These are phyloP conservation scores for Apiotrichum gracile DNA, from an alignment of 1,284 basidiomycete genomes.

Conservation along the genomic window DNA sequence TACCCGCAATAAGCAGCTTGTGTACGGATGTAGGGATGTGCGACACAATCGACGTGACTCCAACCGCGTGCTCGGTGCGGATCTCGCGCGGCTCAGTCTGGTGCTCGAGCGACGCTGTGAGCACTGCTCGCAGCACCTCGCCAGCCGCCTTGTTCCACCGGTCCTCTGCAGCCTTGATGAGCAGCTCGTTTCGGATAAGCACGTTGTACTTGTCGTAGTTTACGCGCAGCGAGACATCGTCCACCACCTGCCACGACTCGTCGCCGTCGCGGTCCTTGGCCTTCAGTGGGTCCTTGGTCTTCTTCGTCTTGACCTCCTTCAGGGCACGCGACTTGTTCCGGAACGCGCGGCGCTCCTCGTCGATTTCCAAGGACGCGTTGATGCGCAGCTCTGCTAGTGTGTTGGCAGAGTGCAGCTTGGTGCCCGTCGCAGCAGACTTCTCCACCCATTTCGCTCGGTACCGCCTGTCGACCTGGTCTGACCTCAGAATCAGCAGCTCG, in stretches of 20 bases:
- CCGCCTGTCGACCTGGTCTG: constrained; percentile 28
- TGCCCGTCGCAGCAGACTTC: constrained; percentile 20
- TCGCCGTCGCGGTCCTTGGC: constrained; percentile 14
- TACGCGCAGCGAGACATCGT: constrained; percentile 48
- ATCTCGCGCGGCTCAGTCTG: constrained; percentile 53
- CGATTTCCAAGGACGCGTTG: constrained; percentile 34
- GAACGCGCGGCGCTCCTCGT: constrained; percentile 38
- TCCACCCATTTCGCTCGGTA: constrained; percentile 23
- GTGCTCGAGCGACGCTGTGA: constrained; percentile 63
- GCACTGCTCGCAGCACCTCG: constrained; percentile 61
- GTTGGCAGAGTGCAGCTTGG: constrained; percentile 43
- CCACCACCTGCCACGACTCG: constrained; percentile 9
- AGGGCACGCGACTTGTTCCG: constrained; percentile 28
- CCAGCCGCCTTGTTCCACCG: constrained; percentile 71
- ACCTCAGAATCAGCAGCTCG: constrained; percentile 26
- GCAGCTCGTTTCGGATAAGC: constrained; percentile 77
- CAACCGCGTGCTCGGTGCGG: constrained; percentile 26
- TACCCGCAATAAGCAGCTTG: constrained; percentile 27
- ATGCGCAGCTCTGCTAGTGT: constrained; percentile 37
- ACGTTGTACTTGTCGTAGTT: constrained; percentile 83
- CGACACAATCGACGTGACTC: constrained; percentile 29
- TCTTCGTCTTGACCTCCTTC: constrained; percentile 20
- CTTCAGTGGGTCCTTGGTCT: constrained; percentile 19
- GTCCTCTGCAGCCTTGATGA: constrained; percentile 66
- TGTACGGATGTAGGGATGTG: constrained; percentile 21